Evolutionary conservation across 148 eudicot species (phyloP), one percentile per base, ranked within the genome.

Genomic region (Suaeda aralocaspica): DNA sequence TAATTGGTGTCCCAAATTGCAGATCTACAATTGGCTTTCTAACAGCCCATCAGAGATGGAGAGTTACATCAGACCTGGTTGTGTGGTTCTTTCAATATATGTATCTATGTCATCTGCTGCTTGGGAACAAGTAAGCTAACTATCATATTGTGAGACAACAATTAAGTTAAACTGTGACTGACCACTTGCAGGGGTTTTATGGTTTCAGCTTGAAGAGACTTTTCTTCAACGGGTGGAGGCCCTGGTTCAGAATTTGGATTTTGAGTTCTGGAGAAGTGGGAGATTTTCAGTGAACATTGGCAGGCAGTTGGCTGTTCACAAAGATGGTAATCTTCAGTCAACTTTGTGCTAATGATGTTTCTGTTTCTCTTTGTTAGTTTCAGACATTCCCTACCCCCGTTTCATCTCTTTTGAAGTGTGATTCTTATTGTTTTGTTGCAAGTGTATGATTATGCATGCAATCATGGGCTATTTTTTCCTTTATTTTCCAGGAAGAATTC

Each of bases 41-140:
- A 85, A 84, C 73, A 85, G 96, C 72, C 98, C 98, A 25, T 82
- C 88, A 19, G 98, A 92, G 44, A 88, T 92, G 87, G 98, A 92
- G 75, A 90, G 98, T 74, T 84, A 88, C 79, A 92, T 92, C 67
- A 86, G 96, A 78, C 98, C 98, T 78, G 98, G 98, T 59, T 92
- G 98, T 69, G 84, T 89, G 34, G 88, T 88, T 73, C 75, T 92
- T 19, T 80, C 96, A 14, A 69, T 89, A 48, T 92, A 92, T 74
- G 45, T 83, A 51, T 84, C 91, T 2, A 91, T 91, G 96, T 65
- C 88, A 67, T 74, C 83, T 41, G 75, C 84, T 82, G 72, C 83
- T 58, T 91, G 91, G 93, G 84, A 81, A 65, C 86, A 82, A 76
- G 96, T 91, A 78, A 86, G 88, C 71, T 50, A 70, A 26, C 51